Base-by-base conservation (phyloP, 371 early-diverging fungal genomes). In the Mycotypha africana region DNA sequence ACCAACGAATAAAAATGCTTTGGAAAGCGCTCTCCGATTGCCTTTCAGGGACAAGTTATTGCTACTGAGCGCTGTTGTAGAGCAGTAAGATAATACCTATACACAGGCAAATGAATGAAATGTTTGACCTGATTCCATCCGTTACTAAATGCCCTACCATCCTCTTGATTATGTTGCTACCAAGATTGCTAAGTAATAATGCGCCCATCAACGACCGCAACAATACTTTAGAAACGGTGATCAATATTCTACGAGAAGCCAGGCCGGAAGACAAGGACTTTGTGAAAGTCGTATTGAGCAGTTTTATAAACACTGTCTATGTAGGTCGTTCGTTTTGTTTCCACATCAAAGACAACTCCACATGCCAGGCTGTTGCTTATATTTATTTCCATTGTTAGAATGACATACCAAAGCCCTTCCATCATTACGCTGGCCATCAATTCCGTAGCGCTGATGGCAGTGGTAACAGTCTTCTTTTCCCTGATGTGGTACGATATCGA, bases 371-470 rank as follows among this genome's bases (percentile, higher is more conserved):
- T 42, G 10, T 44, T 19, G 21, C 30, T 30, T 16, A 16, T 35
- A 35, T 47, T 11, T 52, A n/a, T 31, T 43, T 20, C 36, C 9
- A n/a, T n/a, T 15, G 12, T 33, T 54, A 71, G 71, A 38, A 57
- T 30, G 74, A 74, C 33, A 55, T 70, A 20, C 51, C 42, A 10
- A 74, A 68, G 36, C 74, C 74, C n/a, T 65, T 42, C 23, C 44
- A 51, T 23, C 68, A 67, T 36, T 61, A 56, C 41, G 64, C 67
- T 14, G 73, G 70, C 0, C 20, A 70, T 16, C 41, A 58, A n/a
- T 76, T 57, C 38, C 76, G 73, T 37, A 46, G 55, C 16, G 72
- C 73, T 2, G 79, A 78, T 64, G 79, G 79, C 17, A 65, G 70
- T 45, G 24, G 53, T 9, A 74, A 78, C 58, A 65, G 62, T 42